Conservation (phyloP, 805 yeast genomes). For the Pichia nakasei region DNA sequence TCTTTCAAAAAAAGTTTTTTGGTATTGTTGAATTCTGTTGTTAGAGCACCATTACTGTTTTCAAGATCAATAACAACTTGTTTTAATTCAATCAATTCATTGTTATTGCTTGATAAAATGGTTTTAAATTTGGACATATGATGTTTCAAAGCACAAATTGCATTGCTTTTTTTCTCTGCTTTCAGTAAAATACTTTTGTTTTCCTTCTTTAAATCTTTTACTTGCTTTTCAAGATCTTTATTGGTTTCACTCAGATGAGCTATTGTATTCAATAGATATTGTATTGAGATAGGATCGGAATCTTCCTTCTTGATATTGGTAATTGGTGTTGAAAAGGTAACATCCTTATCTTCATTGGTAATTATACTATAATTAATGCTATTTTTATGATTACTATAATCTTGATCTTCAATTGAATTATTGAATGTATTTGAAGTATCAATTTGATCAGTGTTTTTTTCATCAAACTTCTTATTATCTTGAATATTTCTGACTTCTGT, state of each 20-base stretch:
- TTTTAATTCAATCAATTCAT: slow-evolving; percentile 7
- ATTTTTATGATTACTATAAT: neutral
- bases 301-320: neutral
- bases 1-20: slow-evolving; percentile 4
- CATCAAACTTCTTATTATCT: neutral
- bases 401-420: neutral
- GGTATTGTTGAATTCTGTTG: slow-evolving; percentile 9
- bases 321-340: neutral
- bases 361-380: too few species aligned
- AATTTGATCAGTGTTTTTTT: neutral
- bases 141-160: slow-evolving; percentile 8
- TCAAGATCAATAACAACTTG: slow-evolving; percentile 1
- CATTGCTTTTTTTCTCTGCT: slow-evolving; percentile 3
- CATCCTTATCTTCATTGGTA: neutral
- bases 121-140: slow-evolving; percentile 3
- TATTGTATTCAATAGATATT: slow-evolving; percentile 16
- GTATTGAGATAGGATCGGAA: slow-evolving; percentile 12
- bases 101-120: slow-evolving; percentile 1
- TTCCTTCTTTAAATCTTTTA: slow-evolving; percentile 6
- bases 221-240: slow-evolving; percentile 5
- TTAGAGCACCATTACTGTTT: slow-evolving; percentile 1
- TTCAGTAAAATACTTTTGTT: slow-evolving; percentile 5
- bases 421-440: neutral
- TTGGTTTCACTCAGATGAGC: slow-evolving; percentile 10
- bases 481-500: neutral